These are phyloP conservation scores for Scolecobasidium constrictum DNA, from an alignment of 2,329 filamentous ascomycete species.

Conservation along the genomic window DNA sequence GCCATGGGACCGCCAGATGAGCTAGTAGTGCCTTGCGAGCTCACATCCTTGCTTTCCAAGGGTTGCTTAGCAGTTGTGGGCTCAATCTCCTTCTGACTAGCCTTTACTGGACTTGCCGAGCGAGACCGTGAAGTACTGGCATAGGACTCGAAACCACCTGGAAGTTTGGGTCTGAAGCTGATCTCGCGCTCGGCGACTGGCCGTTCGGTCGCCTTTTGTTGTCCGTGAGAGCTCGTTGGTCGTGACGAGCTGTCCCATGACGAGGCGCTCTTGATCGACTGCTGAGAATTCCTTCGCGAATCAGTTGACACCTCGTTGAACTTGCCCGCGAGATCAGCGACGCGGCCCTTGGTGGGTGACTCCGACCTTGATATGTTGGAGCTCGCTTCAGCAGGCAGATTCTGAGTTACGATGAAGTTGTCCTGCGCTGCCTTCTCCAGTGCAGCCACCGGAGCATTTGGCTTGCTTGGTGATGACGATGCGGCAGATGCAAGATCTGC, in stretches of 20 bases:
- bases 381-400: slow-evolving; percentile 6
- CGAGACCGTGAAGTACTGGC: background rate
- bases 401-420: background rate
- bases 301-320: slow-evolving; percentile 35
- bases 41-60: slow-evolving; percentile 15
- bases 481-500: slow-evolving; percentile 10
- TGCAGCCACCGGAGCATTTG: background rate
- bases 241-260: slow-evolving; percentile 22
- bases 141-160: slow-evolving; percentile 10
- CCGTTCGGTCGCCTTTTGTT: slow-evolving; percentile 6
- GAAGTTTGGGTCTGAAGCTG: slow-evolving; percentile 10
- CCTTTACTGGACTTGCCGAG: background rate
- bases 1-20: slow-evolving; percentile 25
- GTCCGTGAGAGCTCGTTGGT: background rate
- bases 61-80: slow-evolving; percentile 26
- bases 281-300: slow-evolving; percentile 35
- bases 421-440: slow-evolving; percentile 5
- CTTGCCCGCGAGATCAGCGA: slow-evolving; percentile 40
- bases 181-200: slow-evolving; percentile 6
- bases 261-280: slow-evolving; percentile 31
- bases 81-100: slow-evolving; percentile 11
- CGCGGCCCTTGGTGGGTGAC: slow-evolving; percentile 38
- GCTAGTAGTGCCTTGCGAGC: background rate
- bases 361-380: slow-evolving; percentile 20
- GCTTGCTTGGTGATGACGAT: slow-evolving; percentile 2